Conservation (phyloP, 176 grass and related monocot genomes). For the Aechmea fasciata region DNA sequence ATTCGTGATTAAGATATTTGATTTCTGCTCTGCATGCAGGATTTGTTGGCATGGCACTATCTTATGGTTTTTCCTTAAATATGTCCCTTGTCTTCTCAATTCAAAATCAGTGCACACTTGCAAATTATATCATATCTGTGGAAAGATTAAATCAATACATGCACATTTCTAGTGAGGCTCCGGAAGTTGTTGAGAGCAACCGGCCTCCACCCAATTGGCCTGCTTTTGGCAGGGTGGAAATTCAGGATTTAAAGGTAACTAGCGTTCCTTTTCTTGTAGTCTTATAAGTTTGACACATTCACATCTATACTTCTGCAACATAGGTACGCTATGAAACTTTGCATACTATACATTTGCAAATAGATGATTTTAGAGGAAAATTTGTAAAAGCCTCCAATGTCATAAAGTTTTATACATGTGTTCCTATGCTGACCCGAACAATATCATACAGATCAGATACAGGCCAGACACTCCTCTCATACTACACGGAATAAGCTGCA, state of each 20-base stretch:
- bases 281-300: background rate
- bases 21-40: constrained; percentile 30
- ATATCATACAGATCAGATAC: constrained; percentile 23
- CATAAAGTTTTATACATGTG: background rate
- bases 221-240: constrained; percentile 51
- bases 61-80: constrained; percentile 90
- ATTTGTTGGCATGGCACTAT: constrained; percentile 93
- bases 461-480: constrained; percentile 21
- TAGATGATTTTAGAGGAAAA: no score
- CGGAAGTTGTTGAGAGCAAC: constrained; percentile 52
- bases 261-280: background rate
- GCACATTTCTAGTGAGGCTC: constrained; percentile 65
- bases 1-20: background rate
- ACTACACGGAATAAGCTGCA: constrained; percentile 29
- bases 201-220: constrained; percentile 63
- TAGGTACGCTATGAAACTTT: no score
- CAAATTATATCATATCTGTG: constrained; percentile 85
- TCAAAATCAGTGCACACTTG: constrained; percentile 73
- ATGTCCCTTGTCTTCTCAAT: constrained; percentile 65
- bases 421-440: background rate
- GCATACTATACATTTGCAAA: no score
- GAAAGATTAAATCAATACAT: constrained; percentile 92
- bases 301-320: no score
- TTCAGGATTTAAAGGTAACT: constrained; percentile 79
- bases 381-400: background rate